Base-by-base conservation (phyloP, 192 early-diverging fungal genomes). In the Backusella australiensis region DNA sequence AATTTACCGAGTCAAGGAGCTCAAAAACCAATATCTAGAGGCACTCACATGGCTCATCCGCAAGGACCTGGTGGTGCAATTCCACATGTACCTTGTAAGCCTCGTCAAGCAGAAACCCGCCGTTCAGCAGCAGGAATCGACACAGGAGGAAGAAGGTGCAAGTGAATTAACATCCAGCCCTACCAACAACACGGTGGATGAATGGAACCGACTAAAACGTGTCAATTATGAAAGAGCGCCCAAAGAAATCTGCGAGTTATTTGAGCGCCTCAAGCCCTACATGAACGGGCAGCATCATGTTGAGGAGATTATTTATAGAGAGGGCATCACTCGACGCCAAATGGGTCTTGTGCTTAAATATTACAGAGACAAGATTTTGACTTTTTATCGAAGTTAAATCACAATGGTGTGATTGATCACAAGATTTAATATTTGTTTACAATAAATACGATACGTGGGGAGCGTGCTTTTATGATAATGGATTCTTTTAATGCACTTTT, bases 41-140 rank as follows among this genome's bases (percentile, higher is more conserved):
- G 90, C 95, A 35, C 82, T 97, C 34, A 93, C 92, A 1, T 93
- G 91, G 74, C 79, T 98, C 69, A 84, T 98, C 42, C 86, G 94
- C 35, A 89, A 94, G 74, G 88, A 90, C 35, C 69, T 92, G 6
- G 86, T 97, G 23, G 87, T 90, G 8, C 96, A 98, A 77, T 81
- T 94, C 35, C 94, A 97, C 77, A 94, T 92, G 71, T 96, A 92
- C 78, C 82, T 93, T 4, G 69, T 90, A 21, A 73, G 93, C 21
- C 91, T 91, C 0, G 85, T 80, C 77, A 32, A 88, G 87, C 17
- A 42, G 77, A 82, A 29, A 75, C 81, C 34, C 77, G 77, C 9
- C 1, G 36, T 39, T 14, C 59, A 34, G 23, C 63, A 36, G 15
- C 21, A 63, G 21, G 72, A 34, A 6, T 3, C 73, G 21, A 72